Conservation (phyloP, 192 early-diverging fungal genomes). For the Kickxella alabastrina region DNA sequence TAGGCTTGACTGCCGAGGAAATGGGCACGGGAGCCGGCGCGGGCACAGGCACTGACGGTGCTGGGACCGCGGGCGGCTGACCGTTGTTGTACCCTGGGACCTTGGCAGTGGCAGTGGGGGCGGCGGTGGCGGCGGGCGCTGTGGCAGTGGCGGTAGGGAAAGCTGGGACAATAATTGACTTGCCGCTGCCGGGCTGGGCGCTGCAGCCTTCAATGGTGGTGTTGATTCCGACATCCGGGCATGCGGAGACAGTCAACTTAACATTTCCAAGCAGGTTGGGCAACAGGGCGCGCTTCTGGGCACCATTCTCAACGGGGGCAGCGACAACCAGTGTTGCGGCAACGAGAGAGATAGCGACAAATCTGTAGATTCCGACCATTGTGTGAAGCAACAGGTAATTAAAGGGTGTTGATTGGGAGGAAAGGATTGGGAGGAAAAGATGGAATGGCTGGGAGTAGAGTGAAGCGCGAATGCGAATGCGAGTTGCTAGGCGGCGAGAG, state of each 20-base stretch:
- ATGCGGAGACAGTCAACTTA: slow-evolving; percentile 28
- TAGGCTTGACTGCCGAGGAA: background rate
- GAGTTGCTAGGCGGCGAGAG: no score
- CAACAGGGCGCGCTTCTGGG: slow-evolving; percentile 28
- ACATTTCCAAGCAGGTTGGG: slow-evolving; percentile 46
- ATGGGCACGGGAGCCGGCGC: slow-evolving; percentile 1
- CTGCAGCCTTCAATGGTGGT: slow-evolving; percentile 28
- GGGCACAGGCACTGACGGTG: slow-evolving; percentile 11
- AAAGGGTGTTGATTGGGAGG: background rate
- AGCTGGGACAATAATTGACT: background rate
- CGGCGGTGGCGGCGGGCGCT: background rate
- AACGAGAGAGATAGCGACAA: slow-evolving; percentile 18
- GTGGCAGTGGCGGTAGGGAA: background rate
- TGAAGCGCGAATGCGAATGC: no score
- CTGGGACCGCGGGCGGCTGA: background rate
- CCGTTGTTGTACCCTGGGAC: slow-evolving; percentile 15
- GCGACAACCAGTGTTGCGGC: slow-evolving; percentile 8
- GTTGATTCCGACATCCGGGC: slow-evolving; percentile 35
- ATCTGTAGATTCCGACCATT: slow-evolving; percentile 28
- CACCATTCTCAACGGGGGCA: slow-evolving; percentile 5
- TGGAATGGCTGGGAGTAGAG: no score
- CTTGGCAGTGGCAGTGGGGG: slow-evolving; percentile 4
- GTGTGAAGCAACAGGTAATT: background rate
- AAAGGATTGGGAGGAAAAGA: background rate
- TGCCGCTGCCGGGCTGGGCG: slow-evolving; percentile 5